Evolutionary conservation across 345 rosid species (phyloP), one percentile per base, ranked within the genome.

Genomic region (Viola odorata): DNA sequence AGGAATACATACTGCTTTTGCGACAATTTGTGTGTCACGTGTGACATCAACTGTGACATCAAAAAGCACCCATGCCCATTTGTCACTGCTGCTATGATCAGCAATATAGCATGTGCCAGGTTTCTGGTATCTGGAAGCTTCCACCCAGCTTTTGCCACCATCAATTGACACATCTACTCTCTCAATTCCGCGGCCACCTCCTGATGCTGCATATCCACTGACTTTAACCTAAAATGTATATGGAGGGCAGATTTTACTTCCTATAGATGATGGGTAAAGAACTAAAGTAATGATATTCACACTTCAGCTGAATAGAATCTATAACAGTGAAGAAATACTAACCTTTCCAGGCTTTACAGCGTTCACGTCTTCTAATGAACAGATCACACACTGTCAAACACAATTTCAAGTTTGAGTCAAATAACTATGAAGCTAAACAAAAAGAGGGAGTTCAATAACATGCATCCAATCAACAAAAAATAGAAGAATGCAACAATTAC

Each of bases 101-200:
- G 96, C 75, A 55, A 78, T 64, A 65, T 94, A 94, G 12, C 75
- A 63, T 59, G 65, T 11, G 23, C 84, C 92, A 55, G 74, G 68
- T 73, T 81, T 84, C 69, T 94, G 99, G 68, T 44, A 80, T 74
- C 87, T 91, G 15, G 76, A 77, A 44, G 96, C 92, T 76, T 94
- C 99, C 57, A 82, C 61, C 99, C 97, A 94, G 64, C 71, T 86
- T 79, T 83, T 86, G 40, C 99, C 95, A 47, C 99, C 95, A 69
- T 94, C 96, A 4, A 86, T 53, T 14, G 99, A 94, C 60, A 90
- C 77, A 75, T 94, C 97, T 50, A 94, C 84, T 69, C 99, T 78
- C 75, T 94, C 99, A 65, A 92, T 92, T 60, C 98, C 98, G 0
- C 98, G 96, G 15, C 98, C 97, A 66, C 99, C 99, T 79, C 99